Evolutionary conservation across 257 asterid species (phyloP).

Genomic region (Solanum virginianum): DNA sequence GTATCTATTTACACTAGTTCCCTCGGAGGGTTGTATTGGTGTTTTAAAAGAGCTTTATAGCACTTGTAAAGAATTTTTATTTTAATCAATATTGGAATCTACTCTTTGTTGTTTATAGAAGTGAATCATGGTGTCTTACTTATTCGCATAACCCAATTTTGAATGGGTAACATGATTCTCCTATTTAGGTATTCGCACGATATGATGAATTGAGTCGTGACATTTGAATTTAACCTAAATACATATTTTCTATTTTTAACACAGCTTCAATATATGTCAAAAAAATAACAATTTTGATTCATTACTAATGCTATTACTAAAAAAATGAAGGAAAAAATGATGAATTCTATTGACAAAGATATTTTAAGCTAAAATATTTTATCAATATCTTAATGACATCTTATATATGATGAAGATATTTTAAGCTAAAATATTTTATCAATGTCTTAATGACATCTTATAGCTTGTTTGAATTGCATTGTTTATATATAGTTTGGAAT

Average conservation of each 20-base stretch:
- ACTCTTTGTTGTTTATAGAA: no score
- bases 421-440: neutral
- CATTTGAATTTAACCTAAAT: neutral
- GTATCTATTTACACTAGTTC: no score
- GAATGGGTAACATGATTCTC: no score
- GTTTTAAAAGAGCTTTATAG: no score
- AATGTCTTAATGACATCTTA: neutral
- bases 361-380: neutral
- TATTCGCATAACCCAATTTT: no score
- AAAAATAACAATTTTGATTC: neutral
- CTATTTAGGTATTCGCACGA: no score
- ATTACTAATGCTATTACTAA: neutral
- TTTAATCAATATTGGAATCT: no score
- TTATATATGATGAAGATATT: no score
- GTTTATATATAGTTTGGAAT: neutral
- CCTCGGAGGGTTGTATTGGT: no score
- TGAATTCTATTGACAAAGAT: neutral
- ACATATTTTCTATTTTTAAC: neutral
- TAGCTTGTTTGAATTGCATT: neutral
- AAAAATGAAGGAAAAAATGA: neutral
- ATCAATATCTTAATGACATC: neutral
- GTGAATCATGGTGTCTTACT: no score
- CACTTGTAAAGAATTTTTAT: no score
- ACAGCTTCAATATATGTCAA: neutral
- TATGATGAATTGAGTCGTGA: no score